Percentiles rank a stretch among this genome's conserved stretches.
Evolutionary conservation across 139 green algal species (phyloP).

Genomic region (Trebouxia sp.): DNA sequence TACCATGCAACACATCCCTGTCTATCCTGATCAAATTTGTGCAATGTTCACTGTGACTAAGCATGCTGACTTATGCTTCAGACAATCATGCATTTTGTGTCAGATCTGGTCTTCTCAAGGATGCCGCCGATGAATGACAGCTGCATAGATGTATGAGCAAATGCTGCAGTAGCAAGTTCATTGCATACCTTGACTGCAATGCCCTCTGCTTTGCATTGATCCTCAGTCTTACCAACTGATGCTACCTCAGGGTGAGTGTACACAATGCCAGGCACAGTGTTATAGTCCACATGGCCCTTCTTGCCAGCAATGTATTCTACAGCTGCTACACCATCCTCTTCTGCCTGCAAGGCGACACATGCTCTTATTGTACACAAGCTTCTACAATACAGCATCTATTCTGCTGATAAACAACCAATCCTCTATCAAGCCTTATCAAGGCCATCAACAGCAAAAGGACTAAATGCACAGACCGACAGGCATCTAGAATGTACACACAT

Average conservation of each 20-base stretch:
- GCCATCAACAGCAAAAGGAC: too few relatives aligned
- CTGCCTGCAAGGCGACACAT: slow-evolving; percentile 62
- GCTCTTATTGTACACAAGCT: not conserved
- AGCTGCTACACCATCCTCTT: slow-evolving; percentile 97
- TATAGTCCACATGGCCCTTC: slow-evolving; percentile 97
- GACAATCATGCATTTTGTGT: too few relatives aligned
- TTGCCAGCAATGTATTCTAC: slow-evolving; percentile 93
- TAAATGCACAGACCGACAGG: too few relatives aligned
- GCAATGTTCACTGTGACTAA: too few relatives aligned
- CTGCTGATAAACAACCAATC: too few relatives aligned
- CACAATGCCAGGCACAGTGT: slow-evolving; percentile 94
- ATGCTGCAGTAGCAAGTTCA: not conserved
- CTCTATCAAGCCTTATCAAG: too few relatives aligned
- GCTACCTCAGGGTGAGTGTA: slow-evolving; percentile 96
- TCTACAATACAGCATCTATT: not conserved
- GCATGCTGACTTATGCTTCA: too few relatives aligned
- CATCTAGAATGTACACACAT: too few relatives aligned
- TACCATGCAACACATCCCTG: too few relatives aligned
- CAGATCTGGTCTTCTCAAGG: too few relatives aligned
- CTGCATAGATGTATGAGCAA: not conserved
- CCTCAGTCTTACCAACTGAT: slow-evolving; percentile 84
- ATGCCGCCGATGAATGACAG: too few relatives aligned
- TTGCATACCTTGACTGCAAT: slow-evolving; percentile 66
- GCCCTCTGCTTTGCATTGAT: slow-evolving; percentile 75
- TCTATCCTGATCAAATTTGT: too few relatives aligned